Percentiles rank a stretch among this genome's conserved stretches.
Evolutionary conservation across 176 grass and related monocot species (phyloP).

Genomic region (Dactylis glomerata): DNA sequence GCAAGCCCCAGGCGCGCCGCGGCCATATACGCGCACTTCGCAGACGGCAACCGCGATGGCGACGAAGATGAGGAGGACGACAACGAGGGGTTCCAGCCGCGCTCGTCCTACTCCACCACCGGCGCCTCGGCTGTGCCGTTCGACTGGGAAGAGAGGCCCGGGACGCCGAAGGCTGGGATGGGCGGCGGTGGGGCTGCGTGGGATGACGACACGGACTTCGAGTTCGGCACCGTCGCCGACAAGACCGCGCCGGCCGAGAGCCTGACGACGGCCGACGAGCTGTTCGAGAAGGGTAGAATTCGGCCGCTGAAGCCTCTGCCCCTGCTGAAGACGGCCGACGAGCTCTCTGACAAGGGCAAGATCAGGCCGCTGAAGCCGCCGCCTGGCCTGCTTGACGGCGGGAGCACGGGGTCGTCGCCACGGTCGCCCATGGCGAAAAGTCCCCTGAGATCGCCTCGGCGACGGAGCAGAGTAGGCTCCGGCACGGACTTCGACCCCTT

Average conservation of each 20-base stretch:
- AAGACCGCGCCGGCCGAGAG: constrained; percentile 19
- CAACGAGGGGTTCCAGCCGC: constrained; percentile 22
- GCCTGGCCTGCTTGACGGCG: constrained; percentile 59
- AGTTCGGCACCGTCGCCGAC: constrained; percentile 49
- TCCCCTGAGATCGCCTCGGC: constrained; percentile 45
- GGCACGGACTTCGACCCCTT: constrained; percentile 85
- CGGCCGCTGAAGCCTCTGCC: constrained; percentile 53
- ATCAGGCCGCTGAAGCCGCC: constrained; percentile 76
- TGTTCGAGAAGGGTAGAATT: constrained; percentile 58
- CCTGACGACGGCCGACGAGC: constrained; percentile 62
- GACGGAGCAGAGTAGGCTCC: constrained; percentile 42
- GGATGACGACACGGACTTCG: constrained; percentile 55
- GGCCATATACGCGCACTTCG: constrained; percentile 56
- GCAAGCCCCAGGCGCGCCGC: constrained; percentile 72
- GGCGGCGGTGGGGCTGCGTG: constrained; percentile 13
- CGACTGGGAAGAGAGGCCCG: constrained; percentile 83
- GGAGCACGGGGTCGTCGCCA: constrained; percentile 48
- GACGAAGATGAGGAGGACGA: background rate
- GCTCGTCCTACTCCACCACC: constrained; percentile 25
- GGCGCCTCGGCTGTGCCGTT: constrained; percentile 61
- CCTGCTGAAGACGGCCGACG: constrained; percentile 25
- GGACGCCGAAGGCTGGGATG: constrained; percentile 64
- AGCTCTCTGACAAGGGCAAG: constrained; percentile 55
- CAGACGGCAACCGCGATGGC: background rate
- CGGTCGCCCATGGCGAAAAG: constrained; percentile 42